Conservation (phyloP, 2,329 filamentous ascomycete genomes). For the Hypocrella siamensis region DNA sequence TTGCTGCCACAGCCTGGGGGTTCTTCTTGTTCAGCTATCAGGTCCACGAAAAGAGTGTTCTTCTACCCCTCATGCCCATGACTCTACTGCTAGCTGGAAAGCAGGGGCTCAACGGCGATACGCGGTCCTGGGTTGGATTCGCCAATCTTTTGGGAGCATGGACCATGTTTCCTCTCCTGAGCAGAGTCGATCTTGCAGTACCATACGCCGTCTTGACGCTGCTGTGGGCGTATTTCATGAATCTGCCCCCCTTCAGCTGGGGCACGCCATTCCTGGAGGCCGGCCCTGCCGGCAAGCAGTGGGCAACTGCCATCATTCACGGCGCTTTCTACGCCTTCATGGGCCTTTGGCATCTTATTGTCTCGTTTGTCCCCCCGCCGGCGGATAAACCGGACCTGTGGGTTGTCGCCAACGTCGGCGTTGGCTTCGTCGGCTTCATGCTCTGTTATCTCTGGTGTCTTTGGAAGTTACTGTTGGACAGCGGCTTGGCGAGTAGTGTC, state of each 20-base stretch:
- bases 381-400: constrained; percentile 76
- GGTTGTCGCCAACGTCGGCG: constrained; percentile 78
- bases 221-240: constrained; percentile 83
- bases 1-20: constrained; percentile 80
- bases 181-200: constrained; percentile 66
- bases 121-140: constrained; percentile 86
- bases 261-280: constrained; percentile 47
- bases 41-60: constrained; percentile 93
- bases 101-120: constrained; percentile 60
- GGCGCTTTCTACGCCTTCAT: constrained; percentile 61
- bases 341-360: constrained; percentile 65
- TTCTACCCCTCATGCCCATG: constrained; percentile 86
- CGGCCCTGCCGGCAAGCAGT: constrained; percentile 15
- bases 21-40: constrained; percentile 98
- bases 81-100: constrained; percentile 69
- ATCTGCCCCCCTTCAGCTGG: constrained; percentile 64
- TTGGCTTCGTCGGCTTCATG: constrained; percentile 73
- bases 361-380: constrained; percentile 54
- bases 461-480: constrained; percentile 47
- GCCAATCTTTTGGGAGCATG: constrained; percentile 79
- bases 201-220: constrained; percentile 76
- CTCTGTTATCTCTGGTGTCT: constrained; percentile 88
- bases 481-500: constrained; percentile 28
- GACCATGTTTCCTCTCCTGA: constrained; percentile 87
- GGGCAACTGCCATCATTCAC: constrained; percentile 55